Conservation (phyloP, 1,139 yeast species). For the Yamadazyma epiphylla region DNA sequence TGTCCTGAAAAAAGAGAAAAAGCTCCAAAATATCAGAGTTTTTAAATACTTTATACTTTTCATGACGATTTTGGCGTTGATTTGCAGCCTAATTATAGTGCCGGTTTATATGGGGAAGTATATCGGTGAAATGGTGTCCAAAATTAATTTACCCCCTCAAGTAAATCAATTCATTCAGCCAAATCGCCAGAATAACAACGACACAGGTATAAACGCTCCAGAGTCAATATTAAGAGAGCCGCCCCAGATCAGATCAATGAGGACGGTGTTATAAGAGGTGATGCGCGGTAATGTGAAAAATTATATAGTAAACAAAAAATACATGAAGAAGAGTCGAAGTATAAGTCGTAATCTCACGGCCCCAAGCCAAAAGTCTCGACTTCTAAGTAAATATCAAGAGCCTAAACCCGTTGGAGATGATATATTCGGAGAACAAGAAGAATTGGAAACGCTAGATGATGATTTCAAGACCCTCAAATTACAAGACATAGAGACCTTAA, state of each 20-base stretch:
- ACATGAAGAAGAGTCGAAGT: not conserved
- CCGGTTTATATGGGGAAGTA: slow-evolving; percentile 25
- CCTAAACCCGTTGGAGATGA: slow-evolving; percentile 20
- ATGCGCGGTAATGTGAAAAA: too few species aligned
- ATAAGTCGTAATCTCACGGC: not conserved
- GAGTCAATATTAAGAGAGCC: slow-evolving; percentile 12
- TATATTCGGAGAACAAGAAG: slow-evolving; percentile 27
- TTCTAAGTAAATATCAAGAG: slow-evolving; percentile 18
- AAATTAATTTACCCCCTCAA: slow-evolving; percentile 11
- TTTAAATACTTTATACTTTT: slow-evolving; percentile 19
- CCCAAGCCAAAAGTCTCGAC: slow-evolving; percentile 8
- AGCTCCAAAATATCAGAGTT: slow-evolving; percentile 15
- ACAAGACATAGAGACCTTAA: slow-evolving; percentile 14
- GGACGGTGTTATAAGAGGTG: slow-evolving; percentile 1
- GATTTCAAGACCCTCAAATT: slow-evolving; percentile 25
- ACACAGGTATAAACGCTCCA: slow-evolving; percentile 49
- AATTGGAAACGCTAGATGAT: slow-evolving; percentile 10
- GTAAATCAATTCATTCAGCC: slow-evolving; percentile 52
- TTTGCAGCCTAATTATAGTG: slow-evolving; percentile 17
- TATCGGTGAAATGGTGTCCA: slow-evolving; percentile 14
- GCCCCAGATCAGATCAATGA: slow-evolving; percentile 14
- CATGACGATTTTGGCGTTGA: slow-evolving; percentile 13
- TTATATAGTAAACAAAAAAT: too few species aligned
- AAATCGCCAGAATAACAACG: slow-evolving; percentile 52
- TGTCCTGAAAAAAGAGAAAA: slow-evolving; percentile 17